phyloP scores from a whole-genome alignment of 257 asterid genomes.

The Mitragyna speciosa region DNA sequence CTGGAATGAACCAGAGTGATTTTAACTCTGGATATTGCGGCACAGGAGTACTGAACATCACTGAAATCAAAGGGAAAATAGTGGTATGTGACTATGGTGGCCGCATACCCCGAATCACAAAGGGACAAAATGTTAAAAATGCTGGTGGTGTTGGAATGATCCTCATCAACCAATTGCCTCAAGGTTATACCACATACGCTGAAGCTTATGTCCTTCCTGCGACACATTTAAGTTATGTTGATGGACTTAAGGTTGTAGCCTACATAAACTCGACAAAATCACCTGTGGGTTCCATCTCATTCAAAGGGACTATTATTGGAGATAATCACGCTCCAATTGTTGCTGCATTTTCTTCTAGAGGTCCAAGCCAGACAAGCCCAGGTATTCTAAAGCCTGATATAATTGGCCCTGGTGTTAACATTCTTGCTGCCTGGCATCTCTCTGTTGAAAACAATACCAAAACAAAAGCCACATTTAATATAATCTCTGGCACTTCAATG shows the following conservation, averaged over 20 bases:
- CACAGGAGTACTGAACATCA: background rate
- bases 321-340: background rate
- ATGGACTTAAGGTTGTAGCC: conserved; percentile 1
- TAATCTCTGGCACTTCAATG: conserved; percentile 20
- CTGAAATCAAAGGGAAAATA: conserved; percentile 9
- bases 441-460: conserved; percentile 18
- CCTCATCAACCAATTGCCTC: background rate
- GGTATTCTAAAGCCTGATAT: background rate
- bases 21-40: background rate
- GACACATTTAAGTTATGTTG: conserved; percentile 11
- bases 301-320: conserved; percentile 6
- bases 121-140: too few relatives aligned
- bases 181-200: background rate
- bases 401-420: conserved; percentile 5
- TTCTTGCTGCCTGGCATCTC: conserved; percentile 19
- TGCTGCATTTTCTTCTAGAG: background rate
- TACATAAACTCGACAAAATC: conserved; percentile 12
- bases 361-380: background rate
- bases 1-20: background rate
- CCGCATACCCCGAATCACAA: too few relatives aligned
- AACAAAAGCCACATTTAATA: conserved; percentile 10
- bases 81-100: background rate
- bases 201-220: conserved; percentile 19
- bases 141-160: conserved; percentile 23
- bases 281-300: background rate